Evolutionary conservation across 192 early-diverging fungal species (phyloP), one percentile per base, ranked within the genome.

Genomic region (Coemansia sp.): DNA sequence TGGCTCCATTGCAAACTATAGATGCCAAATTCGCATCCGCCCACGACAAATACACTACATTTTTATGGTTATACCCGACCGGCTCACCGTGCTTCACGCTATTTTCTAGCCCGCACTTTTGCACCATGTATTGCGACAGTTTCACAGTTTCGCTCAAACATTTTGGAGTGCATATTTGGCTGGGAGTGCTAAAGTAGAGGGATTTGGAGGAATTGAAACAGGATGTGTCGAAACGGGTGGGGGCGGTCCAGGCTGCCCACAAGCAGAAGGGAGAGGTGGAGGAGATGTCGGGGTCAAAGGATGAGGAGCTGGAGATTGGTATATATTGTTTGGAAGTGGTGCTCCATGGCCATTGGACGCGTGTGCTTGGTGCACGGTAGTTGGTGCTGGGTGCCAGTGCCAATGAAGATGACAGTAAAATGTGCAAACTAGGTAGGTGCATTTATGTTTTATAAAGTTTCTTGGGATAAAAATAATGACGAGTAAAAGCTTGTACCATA

Each of bases 11-110:
- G 48, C 77, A 80, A 0, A 80, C 71, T 2, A 80, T 13, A 3
- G 55, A 45, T 0, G 77, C 56, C 47, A 80, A 18, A 11, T 64
- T 45, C 24, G 8, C 49, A 52, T 80, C 65, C 0, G 77, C 63
- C 77, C 77, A 80, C 43, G 77, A 73, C 10, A 80, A 23, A 53
- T 80, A 80, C 0, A 80, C 72, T 0, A 69, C 59, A 9, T 80
- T 57, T 39, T 70, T 80, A 55, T 80, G 77, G 18, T 62, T 80
- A 47, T 80, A 80, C 8, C 71, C 77, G 4, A 66, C 65, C 3
- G 77, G 72, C 23, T 68, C 59, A 20, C 49, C 49, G 14, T 52
- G 20, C 22, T 65, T 52, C 2, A 61, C 24, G n/a, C 39, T 63
- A 9, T n/a, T 38, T 43, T 66, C 64, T 16, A 74, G 56, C 4